Conservation (phyloP, 176 grass and related monocot genomes). For the Pharus latifolius region DNA sequence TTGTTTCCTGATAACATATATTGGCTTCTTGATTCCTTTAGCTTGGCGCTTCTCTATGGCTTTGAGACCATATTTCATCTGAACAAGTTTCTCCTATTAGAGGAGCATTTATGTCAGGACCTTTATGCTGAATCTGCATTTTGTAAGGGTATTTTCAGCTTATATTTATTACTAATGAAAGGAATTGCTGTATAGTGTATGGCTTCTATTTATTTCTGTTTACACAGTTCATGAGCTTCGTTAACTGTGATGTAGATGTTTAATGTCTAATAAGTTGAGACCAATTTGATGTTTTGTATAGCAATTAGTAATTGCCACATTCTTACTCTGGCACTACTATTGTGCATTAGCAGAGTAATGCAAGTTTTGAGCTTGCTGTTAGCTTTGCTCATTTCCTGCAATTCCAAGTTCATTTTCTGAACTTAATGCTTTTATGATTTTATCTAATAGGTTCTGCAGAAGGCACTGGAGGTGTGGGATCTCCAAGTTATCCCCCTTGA, state of each 20-base stretch:
- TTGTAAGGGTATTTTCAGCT: neutral
- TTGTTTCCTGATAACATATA: neutral
- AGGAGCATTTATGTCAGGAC: neutral
- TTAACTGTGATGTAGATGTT: neutral
- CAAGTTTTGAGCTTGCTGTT: neutral
- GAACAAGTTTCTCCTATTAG: neutral
- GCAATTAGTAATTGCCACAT: neutral
- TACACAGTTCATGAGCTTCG: neutral
- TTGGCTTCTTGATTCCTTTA: neutral
- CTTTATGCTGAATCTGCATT: neutral
- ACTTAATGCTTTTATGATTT: neutral
- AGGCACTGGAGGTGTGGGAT: constrained; percentile 92
- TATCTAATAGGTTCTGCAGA: constrained; percentile 73
- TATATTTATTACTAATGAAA: neutral
- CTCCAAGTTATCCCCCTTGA: constrained; percentile 77
- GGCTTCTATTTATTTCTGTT: neutral
- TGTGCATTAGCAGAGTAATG: neutral
- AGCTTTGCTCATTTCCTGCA: neutral
- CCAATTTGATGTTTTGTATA: constrained; percentile 7
- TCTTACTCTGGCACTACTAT: neutral
- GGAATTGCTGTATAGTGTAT: neutral
- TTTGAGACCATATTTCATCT: constrained; percentile 6
- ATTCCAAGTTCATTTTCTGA: neutral
- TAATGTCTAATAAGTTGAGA: neutral
- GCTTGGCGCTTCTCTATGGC: neutral